phyloP scores from a whole-genome alignment of 441 rosid genomes.

The Populus hybrid region DNA sequence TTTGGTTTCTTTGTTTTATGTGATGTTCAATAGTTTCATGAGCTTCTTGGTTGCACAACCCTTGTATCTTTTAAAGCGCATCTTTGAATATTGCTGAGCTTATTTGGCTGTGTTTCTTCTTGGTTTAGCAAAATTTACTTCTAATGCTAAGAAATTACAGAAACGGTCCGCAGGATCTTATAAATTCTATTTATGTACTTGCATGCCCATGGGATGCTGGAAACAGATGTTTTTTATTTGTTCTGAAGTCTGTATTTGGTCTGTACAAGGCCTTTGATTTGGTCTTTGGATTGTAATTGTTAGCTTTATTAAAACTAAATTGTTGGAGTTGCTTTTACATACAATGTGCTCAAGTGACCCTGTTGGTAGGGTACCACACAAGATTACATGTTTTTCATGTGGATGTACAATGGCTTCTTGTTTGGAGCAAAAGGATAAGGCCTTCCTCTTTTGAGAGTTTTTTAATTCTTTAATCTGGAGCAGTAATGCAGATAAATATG shows the following conservation, averaged over 20 bases:
- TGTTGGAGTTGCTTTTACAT: background rate
- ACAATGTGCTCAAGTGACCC: background rate
- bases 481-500: background rate
- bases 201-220: background rate
- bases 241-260: background rate
- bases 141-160: background rate
- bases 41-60: background rate
- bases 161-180: background rate
- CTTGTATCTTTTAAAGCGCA: background rate
- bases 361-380: background rate
- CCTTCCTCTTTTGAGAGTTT: background rate
- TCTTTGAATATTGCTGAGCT: background rate
- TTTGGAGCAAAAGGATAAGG: background rate
- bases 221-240: background rate
- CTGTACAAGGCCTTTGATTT: background rate
- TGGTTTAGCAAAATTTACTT: background rate
- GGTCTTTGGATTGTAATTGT: background rate
- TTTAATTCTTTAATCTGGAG: too few species aligned
- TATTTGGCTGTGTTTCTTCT: background rate
- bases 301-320: background rate
- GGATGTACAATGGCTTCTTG: background rate
- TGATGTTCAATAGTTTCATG: background rate
- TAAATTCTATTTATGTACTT: background rate
- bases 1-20: background rate
- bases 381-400: background rate